Base-by-base conservation (phyloP, 2,329 filamentous ascomycete genomes). In the Cyclaneusma minus region DNA sequence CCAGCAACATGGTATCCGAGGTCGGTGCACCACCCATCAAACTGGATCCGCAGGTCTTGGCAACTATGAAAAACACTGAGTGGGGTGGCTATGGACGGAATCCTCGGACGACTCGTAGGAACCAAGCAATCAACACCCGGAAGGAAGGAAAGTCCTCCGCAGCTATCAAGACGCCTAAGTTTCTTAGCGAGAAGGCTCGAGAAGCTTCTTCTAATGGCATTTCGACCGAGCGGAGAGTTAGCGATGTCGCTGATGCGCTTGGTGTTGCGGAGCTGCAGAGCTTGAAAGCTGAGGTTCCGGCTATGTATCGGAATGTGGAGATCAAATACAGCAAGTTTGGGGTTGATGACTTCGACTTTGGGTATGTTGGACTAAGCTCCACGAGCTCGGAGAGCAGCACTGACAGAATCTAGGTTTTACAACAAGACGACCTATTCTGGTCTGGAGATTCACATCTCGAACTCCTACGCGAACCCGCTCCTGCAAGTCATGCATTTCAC, bases 251-350 rank as follows among this genome's bases (percentile, higher is more conserved):
- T 21, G 71, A 77, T 31, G 62, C 70, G 1, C 50, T 87, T 32
- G 67, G 69, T n/a, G 70, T 75, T 19, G 58, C 69, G 29, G 73
- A 78, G 29, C 58, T 87, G 3, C 75, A 80, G 34, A 76, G 77
- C 36, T 68, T 77, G 29, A 79, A 82, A 36, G 70, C 78, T 21
- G 84, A 93, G 30, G 78, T 89, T 4, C 79, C 87, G 13, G 68
- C 80, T 6, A 82, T 89, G 58, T 98, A 98, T 50, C 75, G 80
- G 36, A 85, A 84, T 42, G 80, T 94, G 7, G 87, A 95, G 50
- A 98, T 98, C 55, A 94, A 94, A 49, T 98, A 95, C 58, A 94
- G 87, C 61, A 91, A 84, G 47, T 98, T 94, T 50, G 89, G 89
- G 12, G 84, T 98, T n/a, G 87, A 95, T 43, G 91, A 98, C 50